Conservation (phyloP, 2,329 filamentous ascomycete species). For the Rutstroemia sp. region DNA sequence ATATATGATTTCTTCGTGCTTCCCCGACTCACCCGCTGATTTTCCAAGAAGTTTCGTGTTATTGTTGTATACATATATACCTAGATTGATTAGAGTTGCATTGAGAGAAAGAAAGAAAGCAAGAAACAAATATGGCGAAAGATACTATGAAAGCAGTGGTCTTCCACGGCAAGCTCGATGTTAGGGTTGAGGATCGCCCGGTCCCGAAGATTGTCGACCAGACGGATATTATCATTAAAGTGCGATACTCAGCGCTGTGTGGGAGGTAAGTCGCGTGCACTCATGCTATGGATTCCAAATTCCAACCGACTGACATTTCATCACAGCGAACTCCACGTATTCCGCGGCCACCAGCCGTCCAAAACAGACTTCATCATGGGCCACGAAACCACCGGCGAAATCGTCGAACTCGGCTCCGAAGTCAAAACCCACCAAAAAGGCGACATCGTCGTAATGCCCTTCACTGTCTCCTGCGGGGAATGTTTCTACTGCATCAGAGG, state of each 20-base stretch:
- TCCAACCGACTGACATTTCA: background rate
- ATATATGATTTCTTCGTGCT: background rate
- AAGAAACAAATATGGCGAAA: constrained; percentile 14
- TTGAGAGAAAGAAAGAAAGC: background rate
- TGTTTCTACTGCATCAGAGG: constrained; percentile 84
- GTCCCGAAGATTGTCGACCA: constrained; percentile 65
- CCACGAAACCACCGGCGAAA: constrained; percentile 78
- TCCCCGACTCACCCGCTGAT: background rate
- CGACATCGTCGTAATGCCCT: constrained; percentile 74
- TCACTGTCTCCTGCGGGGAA: constrained; percentile 65
- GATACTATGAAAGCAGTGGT: constrained; percentile 80
- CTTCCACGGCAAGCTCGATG: constrained; percentile 55
- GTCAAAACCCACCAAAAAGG: constrained; percentile 66
- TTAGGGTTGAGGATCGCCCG: constrained; percentile 63
- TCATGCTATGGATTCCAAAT: background rate
- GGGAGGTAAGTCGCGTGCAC: constrained; percentile 57
- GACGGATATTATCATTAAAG: constrained; percentile 75
- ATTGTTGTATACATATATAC: background rate
- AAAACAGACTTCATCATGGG: constrained; percentile 57
- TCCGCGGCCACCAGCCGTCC: constrained; percentile 69
- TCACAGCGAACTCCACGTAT: constrained; percentile 71
- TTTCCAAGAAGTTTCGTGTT: background rate
- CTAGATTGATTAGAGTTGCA: no score
- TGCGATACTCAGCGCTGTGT: constrained; percentile 76
- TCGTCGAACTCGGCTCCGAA: constrained; percentile 58